Evolutionary conservation across 345 rosid genomes (phyloP).

Genomic region (Clausena lansium): DNA sequence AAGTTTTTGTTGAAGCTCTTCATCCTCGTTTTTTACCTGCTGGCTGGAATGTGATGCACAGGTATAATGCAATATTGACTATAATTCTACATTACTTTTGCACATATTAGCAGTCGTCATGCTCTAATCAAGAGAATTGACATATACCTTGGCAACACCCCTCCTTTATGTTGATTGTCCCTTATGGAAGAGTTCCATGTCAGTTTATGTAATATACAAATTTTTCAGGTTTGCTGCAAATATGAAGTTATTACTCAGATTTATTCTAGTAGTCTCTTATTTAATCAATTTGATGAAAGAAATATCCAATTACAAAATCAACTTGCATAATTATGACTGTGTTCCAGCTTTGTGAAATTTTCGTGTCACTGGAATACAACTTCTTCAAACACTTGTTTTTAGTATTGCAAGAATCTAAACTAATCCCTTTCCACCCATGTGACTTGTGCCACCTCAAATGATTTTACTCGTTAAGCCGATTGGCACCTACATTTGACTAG

Average conservation of each 20-base stretch:
- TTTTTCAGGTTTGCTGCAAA: neutral
- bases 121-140: neutral
- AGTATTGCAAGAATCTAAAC: neutral
- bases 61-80: slow-evolving; percentile 32
- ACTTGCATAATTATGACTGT: neutral
- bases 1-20: slow-evolving; percentile 76
- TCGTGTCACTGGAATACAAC: neutral
- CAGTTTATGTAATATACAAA: neutral
- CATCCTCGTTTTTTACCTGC: slow-evolving; percentile 81
- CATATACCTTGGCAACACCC: neutral
- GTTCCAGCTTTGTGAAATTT: neutral
- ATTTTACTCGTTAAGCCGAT: too few relatives aligned
- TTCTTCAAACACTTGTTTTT: neutral
- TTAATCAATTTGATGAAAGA: neutral
- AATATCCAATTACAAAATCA: neutral
- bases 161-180: neutral
- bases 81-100: neutral
- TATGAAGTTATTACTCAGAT: neutral
- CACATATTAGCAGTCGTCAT: neutral
- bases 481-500: neutral
- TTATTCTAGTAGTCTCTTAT: neutral
- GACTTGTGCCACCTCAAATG: too few relatives aligned
- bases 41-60: slow-evolving; percentile 92
- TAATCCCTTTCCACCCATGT: too few relatives aligned
- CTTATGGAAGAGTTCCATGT: neutral